These are phyloP conservation scores for Boletus patriciae DNA, from an alignment of 768 basidiomycete species.

Conservation along the genomic window DNA sequence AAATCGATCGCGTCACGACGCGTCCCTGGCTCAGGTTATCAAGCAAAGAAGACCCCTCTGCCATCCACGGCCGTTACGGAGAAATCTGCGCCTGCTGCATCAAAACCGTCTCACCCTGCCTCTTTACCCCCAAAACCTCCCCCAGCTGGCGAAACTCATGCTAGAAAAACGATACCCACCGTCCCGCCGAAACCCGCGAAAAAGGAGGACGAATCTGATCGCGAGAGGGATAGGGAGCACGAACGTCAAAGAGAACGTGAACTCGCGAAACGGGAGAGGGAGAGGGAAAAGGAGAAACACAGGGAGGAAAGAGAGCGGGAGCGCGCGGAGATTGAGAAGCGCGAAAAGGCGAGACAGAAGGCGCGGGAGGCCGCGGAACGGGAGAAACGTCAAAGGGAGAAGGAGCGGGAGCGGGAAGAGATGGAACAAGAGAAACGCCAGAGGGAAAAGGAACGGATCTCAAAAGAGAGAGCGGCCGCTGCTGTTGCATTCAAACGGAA, in stretches of 20 bases:
- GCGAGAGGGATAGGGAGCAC: constrained; percentile 24
- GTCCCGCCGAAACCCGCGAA: constrained; percentile 21
- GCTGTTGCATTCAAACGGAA: constrained; percentile 41
- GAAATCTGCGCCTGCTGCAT: constrained; percentile 25
- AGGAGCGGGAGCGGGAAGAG: constrained; percentile 25
- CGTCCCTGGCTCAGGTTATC: constrained; percentile 51
- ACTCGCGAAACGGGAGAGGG: constrained; percentile 20
- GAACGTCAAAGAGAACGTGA: constrained; percentile 31
- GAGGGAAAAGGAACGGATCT: constrained; percentile 26
- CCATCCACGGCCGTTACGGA: constrained; percentile 16
- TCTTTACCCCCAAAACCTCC: constrained; percentile 38
- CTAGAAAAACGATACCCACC: constrained; percentile 30
- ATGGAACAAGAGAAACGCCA: constrained; percentile 20
- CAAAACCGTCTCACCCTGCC: constrained; percentile 28
- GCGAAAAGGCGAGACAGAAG: constrained; percentile 21
- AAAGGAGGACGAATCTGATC: constrained; percentile 30
- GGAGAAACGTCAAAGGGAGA: constrained; percentile 28
- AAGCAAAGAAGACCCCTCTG: constrained; percentile 36
- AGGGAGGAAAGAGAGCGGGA: constrained; percentile 24
- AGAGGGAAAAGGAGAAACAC: constrained; percentile 25
- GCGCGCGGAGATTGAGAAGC: constrained; percentile 19
- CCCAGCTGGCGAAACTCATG: constrained; percentile 25
- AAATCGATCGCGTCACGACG: constrained; percentile 33
- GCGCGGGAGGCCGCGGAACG: constrained; percentile 25
- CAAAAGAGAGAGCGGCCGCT: constrained; percentile 22